Evolutionary conservation across 2,329 filamentous ascomycete species (phyloP), one percentile per base, ranked within the genome.

Genomic region (Paraphoma sp.): DNA sequence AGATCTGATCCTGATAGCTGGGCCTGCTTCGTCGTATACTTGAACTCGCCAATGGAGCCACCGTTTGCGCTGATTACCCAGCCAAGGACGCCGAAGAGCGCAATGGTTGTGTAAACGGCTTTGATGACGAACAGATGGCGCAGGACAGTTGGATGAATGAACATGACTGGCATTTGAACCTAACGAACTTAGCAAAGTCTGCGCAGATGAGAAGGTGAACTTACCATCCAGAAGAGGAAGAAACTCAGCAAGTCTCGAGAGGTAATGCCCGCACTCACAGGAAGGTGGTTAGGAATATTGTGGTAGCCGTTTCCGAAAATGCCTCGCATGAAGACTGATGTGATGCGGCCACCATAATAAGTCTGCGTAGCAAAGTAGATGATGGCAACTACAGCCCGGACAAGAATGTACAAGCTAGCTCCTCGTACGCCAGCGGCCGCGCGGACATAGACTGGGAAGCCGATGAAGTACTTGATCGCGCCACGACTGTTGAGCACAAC

Each of bases 261-360:
- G 0, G 74, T 76, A 33, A 77, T 73, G n/a, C 78, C 76, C n/a
- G 76, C 75, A 43, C 62, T 75, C 4, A 65, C 70, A 0, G 81
- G 77, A 8, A 84, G 71, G 30, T 79, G 79, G 59, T 84, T 82
- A 14, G 75, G 74, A 56, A 83, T 78, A 12, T 59, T 60, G 11
- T 53, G 45, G 51, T 61, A 67, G 6, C 61, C 53, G 16, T 64
- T 65, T 8, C 63, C 63, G 17, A 65, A 65, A 4, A 64, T 64
- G 0, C 51, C 61, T 12, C 61, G 51, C 63, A 65, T 65, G 53
- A 65, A 65, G 1, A 65, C 63, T 16, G 61, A 62, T 6, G 61
- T 65, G 17, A 65, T 65, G 12, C 60, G 56, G 9, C 60, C 63
- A 14, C 63, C 61, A 30, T 65, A 64, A 49, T 65, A 65, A 5